A percentile compares a stretch with the other conserved stretches of the same genome.
Evolutionary conservation across 2,329 filamentous ascomycete species (phyloP).

Genomic region (Clonostachys byssicola): DNA sequence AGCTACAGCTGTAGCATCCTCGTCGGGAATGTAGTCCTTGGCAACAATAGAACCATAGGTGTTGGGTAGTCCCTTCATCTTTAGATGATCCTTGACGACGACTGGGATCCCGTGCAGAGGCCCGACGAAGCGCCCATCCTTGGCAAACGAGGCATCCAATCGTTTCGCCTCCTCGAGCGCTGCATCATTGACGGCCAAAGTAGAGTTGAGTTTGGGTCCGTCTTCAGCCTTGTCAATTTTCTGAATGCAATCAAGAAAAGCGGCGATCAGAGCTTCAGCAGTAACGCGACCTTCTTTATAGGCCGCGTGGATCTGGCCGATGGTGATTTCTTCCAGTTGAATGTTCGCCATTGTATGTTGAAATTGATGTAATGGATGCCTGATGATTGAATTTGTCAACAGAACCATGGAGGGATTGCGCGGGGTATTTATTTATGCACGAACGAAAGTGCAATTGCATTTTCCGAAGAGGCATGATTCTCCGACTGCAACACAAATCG

Average conservation of each 20-base stretch:
- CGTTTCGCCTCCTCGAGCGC: background rate
- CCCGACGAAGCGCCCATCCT: background rate
- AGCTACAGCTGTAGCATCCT: slow-evolving; percentile 1
- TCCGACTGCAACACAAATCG: no score
- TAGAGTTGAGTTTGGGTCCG: background rate
- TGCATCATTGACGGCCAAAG: background rate
- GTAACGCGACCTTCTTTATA: background rate
- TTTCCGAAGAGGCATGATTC: no score
- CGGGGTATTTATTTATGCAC: no score
- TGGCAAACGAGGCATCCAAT: background rate
- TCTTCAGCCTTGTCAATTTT: background rate
- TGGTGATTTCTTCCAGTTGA: background rate
- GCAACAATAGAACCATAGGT: slow-evolving; percentile 1
- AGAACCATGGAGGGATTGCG: no score
- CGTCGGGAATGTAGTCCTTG: background rate
- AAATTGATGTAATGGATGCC: no score
- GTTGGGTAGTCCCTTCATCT: slow-evolving; percentile 2
- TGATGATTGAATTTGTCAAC: no score
- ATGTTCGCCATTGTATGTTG: no score
- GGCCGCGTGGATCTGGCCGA: background rate
- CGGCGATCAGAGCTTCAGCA: background rate
- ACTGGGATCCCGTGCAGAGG: slow-evolving; percentile 4
- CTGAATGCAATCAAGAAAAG: background rate
- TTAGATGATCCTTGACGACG: slow-evolving; percentile 4
- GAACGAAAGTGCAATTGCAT: no score